These are phyloP conservation scores for Hypoxylon sp. DNA, from an alignment of 2,329 filamentous ascomycete genomes.

Conservation along the genomic window DNA sequence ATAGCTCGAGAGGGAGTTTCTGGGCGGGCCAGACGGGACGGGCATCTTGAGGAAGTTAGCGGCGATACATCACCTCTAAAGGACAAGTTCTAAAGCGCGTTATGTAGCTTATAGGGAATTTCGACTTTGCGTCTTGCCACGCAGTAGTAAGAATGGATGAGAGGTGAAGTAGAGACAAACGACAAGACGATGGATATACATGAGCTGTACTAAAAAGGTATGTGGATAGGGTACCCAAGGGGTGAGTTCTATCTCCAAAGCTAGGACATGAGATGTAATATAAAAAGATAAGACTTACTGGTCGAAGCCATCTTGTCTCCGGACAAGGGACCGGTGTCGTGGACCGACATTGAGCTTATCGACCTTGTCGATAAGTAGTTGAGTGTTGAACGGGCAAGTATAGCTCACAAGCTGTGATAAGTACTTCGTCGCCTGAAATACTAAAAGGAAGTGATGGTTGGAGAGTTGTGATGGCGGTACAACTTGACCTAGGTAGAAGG, in stretches of 20 bases:
- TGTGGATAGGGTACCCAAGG: not conserved
- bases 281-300: constrained; percentile 5
- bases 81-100: not conserved
- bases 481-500: too few relatives aligned
- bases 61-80: not conserved
- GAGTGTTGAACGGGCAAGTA: not conserved
- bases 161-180: not conserved
- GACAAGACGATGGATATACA: not conserved
- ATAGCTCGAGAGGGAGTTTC: constrained; percentile 71
- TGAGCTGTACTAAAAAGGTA: not conserved
- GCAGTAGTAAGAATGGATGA: not conserved
- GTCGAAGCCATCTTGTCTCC: not conserved
- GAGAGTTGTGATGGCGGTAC: too few relatives aligned
- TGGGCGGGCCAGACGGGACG: constrained; percentile 26
- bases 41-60: constrained; percentile 9
- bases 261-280: not conserved
- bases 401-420: not conserved
- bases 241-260: not conserved
- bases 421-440: too few relatives aligned
- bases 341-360: not conserved
- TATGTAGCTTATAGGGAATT: not conserved
- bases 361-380: not conserved
- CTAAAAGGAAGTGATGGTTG: too few relatives aligned
- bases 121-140: too few relatives aligned
- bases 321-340: too few relatives aligned